Evolutionary conservation across 164 flowering plant genomes (phyloP).

Genomic region (Malania oleifera): DNA sequence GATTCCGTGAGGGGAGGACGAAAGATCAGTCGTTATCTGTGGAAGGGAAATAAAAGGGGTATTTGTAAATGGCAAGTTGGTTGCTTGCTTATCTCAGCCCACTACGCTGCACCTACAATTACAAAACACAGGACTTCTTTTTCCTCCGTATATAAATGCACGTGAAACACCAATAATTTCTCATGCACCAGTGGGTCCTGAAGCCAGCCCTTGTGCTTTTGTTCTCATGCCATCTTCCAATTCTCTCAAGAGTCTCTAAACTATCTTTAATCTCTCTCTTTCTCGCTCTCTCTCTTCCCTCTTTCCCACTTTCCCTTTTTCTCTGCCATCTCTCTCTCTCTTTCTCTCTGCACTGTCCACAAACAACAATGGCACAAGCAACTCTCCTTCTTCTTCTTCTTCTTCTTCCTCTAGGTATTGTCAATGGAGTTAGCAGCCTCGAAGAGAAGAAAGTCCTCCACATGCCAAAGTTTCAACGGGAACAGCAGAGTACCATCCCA

Average conservation of each 20-base stretch:
- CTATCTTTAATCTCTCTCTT: constrained; percentile 2
- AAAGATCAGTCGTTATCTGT: constrained; percentile 14
- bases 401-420: constrained; percentile 13
- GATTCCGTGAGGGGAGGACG: constrained; percentile 13
- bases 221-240: constrained; percentile 65
- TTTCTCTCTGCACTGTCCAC: constrained; percentile 8
- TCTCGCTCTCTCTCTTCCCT: constrained; percentile 7
- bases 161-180: constrained; percentile 80
- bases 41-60: neutral
- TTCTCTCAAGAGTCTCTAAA: constrained; percentile 41
- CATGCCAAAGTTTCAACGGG: constrained; percentile 31
- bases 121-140: neutral
- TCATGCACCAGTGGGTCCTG: constrained; percentile 68
- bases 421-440: constrained; percentile 19
- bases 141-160: constrained; percentile 29
- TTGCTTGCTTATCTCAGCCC: too few species aligned
- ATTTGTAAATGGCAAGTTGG: neutral
- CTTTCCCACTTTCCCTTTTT: constrained; percentile 8
- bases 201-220: constrained; percentile 53
- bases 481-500: constrained; percentile 14
- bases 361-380: constrained; percentile 27
- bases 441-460: constrained; percentile 35
- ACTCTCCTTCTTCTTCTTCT: constrained; percentile 10
- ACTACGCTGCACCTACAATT: too few species aligned
- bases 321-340: constrained; percentile 7